A percentile compares a stretch with the other conserved stretches of the same genome.
Evolutionary conservation across 176 grass and related monocot genomes (phyloP).

Genomic region (Carex parvula): DNA sequence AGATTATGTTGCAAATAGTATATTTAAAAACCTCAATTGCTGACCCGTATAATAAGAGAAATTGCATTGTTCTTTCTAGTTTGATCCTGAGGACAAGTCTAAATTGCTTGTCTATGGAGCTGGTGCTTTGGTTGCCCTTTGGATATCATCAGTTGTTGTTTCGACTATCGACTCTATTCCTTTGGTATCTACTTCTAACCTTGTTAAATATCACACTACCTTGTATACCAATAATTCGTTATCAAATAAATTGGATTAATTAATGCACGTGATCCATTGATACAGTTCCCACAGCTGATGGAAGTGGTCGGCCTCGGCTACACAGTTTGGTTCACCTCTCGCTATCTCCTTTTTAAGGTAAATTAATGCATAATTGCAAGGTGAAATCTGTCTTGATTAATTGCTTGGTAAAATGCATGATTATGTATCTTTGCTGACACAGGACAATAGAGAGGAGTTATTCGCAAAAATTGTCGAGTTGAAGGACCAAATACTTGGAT

Average conservation of each 20-base stretch:
- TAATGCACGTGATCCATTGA: conserved; percentile 1
- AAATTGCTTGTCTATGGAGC: conserved; percentile 44
- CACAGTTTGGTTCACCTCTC: conserved; percentile 44
- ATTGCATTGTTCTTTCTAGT: conserved; percentile 37
- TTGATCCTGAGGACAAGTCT: conserved; percentile 62
- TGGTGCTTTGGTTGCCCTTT: conserved; percentile 47
- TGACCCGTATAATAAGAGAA: not conserved
- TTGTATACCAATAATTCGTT: not conserved
- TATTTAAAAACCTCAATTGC: not conserved
- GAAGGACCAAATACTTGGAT: conserved; percentile 39
- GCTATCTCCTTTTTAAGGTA: conserved; percentile 61
- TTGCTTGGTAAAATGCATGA: not conserved
- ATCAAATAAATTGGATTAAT: conserved; percentile 1
- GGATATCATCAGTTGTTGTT: conserved; percentile 53
- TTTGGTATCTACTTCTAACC: conserved; percentile 49
- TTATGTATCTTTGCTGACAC: conserved; percentile 13
- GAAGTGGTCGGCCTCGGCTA: conserved; percentile 51
- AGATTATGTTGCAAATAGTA: not conserved
- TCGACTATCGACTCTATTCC: conserved; percentile 71
- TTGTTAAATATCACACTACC: not conserved
- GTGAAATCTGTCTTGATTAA: not conserved
- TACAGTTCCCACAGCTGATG: conserved; percentile 78
- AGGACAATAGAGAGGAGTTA: conserved; percentile 66
- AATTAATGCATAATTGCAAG: not conserved
- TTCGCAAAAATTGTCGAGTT: conserved; percentile 43